These are phyloP conservation scores for Zygoascus biomembranicola DNA, from an alignment of 805 yeast genomes.

Conservation along the genomic window DNA sequence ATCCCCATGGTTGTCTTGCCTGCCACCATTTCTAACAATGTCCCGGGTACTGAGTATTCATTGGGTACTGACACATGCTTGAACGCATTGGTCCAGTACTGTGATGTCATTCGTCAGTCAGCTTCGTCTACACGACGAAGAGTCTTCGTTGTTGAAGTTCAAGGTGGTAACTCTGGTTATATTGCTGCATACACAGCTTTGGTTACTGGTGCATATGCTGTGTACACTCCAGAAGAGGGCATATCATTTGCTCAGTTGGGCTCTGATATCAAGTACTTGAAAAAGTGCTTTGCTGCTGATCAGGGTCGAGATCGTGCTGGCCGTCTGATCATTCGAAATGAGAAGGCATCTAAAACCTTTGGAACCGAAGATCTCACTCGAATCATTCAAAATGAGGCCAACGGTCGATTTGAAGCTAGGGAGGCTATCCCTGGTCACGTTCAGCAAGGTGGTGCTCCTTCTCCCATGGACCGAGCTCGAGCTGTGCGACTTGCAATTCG, in stretches of 20 bases:
- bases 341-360: constrained; percentile 73
- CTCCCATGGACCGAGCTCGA: constrained; percentile 86
- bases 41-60: constrained; percentile 98
- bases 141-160: constrained; percentile 94
- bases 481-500: constrained; percentile 86
- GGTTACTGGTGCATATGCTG: constrained; percentile 84
- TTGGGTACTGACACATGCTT: constrained; percentile 94
- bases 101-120: constrained; percentile 90
- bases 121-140: constrained; percentile 93
- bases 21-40: constrained; percentile 93
- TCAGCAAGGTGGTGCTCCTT: constrained; percentile 94
- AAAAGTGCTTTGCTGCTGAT: constrained; percentile 61
- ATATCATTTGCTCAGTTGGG: constrained; percentile 59
- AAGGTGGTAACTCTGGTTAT: constrained; percentile 95
- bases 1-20: constrained; percentile 93
- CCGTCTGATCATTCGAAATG: constrained; percentile 75
- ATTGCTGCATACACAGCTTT: constrained; percentile 81
- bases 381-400: constrained; percentile 71
- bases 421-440: constrained; percentile 98
- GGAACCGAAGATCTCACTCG: constrained; percentile 76
- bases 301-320: constrained; percentile 78
- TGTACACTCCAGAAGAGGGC: constrained; percentile 84
- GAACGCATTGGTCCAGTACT: constrained; percentile 81
- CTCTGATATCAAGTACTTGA: constrained; percentile 65
- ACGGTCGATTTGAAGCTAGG: constrained; percentile 75